Conservation (phyloP, 805 yeast genomes). For the Hanseniaspora pseudoguilliermondii region DNA sequence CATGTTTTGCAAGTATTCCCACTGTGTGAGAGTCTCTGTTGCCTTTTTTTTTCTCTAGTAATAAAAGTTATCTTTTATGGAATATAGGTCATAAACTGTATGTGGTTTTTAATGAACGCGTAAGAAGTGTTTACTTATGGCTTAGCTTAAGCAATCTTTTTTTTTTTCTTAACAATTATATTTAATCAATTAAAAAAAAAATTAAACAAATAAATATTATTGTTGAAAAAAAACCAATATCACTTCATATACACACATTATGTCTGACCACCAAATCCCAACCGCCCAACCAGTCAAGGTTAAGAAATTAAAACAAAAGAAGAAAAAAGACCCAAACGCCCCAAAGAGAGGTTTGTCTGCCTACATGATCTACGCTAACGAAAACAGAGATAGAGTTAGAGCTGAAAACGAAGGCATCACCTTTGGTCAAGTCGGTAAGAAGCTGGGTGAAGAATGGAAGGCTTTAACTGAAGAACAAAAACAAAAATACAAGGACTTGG, state of each 20-base stretch:
- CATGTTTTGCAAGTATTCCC: too few species aligned
- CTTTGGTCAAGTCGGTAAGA: constrained; percentile 90
- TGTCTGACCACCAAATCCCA: constrained; percentile 25
- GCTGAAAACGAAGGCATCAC: constrained; percentile 93
- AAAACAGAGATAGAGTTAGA: constrained; percentile 89
- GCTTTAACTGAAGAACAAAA: constrained; percentile 71
- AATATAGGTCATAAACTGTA: too few species aligned
- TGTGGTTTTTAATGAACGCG: too few species aligned
- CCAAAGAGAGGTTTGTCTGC: constrained; percentile 98
- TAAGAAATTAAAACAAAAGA: constrained; percentile 27
- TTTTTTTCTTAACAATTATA: too few species aligned
- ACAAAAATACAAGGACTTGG: constrained; percentile 82
- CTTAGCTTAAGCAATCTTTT: too few species aligned
- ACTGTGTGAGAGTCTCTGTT: too few species aligned
- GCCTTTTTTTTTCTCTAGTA: too few species aligned
- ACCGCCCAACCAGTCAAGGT: constrained; percentile 10
- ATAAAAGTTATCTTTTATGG: too few species aligned
- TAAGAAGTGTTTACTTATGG: too few species aligned
- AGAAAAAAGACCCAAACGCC: constrained; percentile 81
- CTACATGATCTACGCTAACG: constrained; percentile 97
- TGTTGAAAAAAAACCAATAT: not conserved
- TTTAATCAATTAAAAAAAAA: not conserved
- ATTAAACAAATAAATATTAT: not conserved
- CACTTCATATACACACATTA: constrained; percentile 13
- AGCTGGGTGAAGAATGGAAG: constrained; percentile 95